Conservation (phyloP, 176 grass and related monocot genomes). For the Avena eriantha region DNA sequence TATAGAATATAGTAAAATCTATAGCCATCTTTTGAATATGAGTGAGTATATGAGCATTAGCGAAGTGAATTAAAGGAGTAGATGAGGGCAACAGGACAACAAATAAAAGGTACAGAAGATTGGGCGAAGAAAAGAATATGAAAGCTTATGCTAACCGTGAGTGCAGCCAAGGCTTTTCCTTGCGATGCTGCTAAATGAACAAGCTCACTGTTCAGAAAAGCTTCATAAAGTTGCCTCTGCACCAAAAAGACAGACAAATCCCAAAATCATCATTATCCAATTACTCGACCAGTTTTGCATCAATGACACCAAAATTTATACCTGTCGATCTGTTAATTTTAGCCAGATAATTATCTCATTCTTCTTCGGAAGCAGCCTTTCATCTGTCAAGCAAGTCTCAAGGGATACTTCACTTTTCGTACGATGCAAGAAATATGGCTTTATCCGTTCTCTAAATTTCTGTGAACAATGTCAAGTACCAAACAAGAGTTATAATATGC, state of each 20-base stretch:
- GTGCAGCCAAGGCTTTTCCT: slow-evolving; percentile 72
- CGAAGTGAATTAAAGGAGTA: neutral
- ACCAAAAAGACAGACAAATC: slow-evolving; percentile 35
- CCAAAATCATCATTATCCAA: slow-evolving; percentile 22
- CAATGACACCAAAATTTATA: slow-evolving; percentile 35
- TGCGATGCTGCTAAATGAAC: slow-evolving; percentile 59
- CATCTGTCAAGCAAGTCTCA: slow-evolving; percentile 35
- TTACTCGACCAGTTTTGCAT: slow-evolving; percentile 31
- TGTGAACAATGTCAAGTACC: slow-evolving; percentile 34
- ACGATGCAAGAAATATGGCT: slow-evolving; percentile 77
- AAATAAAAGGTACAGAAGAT: slow-evolving; percentile 35
- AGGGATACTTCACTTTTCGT: slow-evolving; percentile 80
- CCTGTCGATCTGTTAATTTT: slow-evolving; percentile 82
- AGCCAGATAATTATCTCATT: slow-evolving; percentile 91
- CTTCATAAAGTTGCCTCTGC: slow-evolving; percentile 95
- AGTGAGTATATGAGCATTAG: neutral
- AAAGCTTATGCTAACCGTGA: slow-evolving; percentile 66
- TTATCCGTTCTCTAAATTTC: slow-evolving; percentile 86
- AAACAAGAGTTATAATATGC: slow-evolving; percentile 37
- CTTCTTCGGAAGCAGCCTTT: slow-evolving; percentile 63
- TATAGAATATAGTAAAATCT: neutral
- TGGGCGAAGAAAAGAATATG: slow-evolving; percentile 20
- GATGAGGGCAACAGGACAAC: neutral
- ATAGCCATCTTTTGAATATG: neutral
- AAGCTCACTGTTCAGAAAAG: slow-evolving; percentile 86